Evolutionary conservation across 495 filamentous ascomycete genomes (phyloP).

Genomic region (Aspergillus bertholletiae): DNA sequence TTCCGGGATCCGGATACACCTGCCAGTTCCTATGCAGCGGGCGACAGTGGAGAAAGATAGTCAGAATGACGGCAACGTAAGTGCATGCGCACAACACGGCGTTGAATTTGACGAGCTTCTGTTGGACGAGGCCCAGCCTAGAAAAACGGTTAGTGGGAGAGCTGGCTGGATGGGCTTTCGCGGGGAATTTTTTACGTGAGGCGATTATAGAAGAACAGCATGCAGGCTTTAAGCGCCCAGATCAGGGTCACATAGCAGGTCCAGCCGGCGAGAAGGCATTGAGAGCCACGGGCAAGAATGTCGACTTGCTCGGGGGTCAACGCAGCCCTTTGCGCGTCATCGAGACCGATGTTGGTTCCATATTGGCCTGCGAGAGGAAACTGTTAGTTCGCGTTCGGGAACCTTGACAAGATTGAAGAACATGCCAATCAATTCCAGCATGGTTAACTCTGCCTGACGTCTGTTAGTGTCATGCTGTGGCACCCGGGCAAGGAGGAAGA

Average conservation of each 20-base stretch:
- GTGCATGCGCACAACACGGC: conserved; percentile 33
- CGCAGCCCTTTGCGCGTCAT: conserved; percentile 28
- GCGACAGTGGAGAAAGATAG: conserved; percentile 40
- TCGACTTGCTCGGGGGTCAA: conserved; percentile 31
- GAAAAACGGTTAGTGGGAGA: neutral
- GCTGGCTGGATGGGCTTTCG: conserved; percentile 4
- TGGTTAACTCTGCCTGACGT: conserved; percentile 9
- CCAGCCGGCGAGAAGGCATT: conserved; percentile 48
- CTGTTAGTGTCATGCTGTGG: neutral
- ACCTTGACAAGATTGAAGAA: neutral
- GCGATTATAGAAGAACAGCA: conserved; percentile 48
- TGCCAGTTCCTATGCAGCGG: conserved; percentile 45
- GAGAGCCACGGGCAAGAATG: conserved; percentile 39
- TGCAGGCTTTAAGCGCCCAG: conserved; percentile 49
- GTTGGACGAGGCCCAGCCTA: conserved; percentile 18
- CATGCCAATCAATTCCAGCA: conserved; percentile 16
- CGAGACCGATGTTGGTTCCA: conserved; percentile 43
- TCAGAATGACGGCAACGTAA: conserved; percentile 41
- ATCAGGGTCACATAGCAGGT: conserved; percentile 46
- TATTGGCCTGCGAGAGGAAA: neutral
- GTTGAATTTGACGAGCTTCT: conserved; percentile 18
- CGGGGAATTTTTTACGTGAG: conserved; percentile 39
- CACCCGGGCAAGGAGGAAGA: neutral
- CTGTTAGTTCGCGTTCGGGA: neutral
- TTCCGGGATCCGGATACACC: conserved; percentile 44